Percentiles rank a stretch among this genome's conserved stretches.
Evolutionary conservation across 768 basidiomycete genomes (phyloP).

Genomic region (Russula virescens): DNA sequence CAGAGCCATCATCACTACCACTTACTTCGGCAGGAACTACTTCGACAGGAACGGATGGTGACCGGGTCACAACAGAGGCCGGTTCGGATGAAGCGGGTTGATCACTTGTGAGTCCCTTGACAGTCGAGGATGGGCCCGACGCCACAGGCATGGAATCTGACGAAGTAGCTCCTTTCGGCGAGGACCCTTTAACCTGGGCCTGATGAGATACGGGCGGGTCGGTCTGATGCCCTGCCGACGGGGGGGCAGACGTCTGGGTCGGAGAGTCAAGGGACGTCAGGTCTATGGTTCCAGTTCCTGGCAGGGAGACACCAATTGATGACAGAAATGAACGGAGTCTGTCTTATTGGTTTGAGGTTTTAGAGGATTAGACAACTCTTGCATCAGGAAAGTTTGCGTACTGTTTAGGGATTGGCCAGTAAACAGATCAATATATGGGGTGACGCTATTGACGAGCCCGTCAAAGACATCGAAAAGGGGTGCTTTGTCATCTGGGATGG

Average conservation of each 20-base stretch:
- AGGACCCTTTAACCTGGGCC: background rate
- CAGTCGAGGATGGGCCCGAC: background rate
- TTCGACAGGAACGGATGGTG: too few relatives aligned
- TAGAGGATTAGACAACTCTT: background rate
- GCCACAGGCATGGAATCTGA: background rate
- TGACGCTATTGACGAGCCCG: conserved; percentile 7
- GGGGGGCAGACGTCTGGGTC: background rate
- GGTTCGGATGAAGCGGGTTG: background rate
- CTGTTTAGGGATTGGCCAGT: background rate
- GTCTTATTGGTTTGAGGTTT: conserved; percentile 7
- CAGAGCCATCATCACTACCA: background rate
- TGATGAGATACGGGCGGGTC: background rate
- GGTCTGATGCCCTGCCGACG: background rate
- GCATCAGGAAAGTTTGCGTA: conserved; percentile 7
- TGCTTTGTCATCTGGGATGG: conserved; percentile 3
- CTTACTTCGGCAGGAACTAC: background rate
- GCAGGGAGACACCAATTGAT: background rate
- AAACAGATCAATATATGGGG: background rate
- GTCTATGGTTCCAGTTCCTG: background rate
- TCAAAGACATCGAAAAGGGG: conserved; percentile 14
- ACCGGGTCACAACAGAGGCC: background rate
- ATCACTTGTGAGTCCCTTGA: background rate
- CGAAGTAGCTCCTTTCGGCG: background rate
- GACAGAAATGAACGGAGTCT: conserved; percentile 11
- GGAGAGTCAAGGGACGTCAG: background rate